phyloP scores from a whole-genome alignment of 805 yeast species.

The Saccharomycopsis babjevae region DNA sequence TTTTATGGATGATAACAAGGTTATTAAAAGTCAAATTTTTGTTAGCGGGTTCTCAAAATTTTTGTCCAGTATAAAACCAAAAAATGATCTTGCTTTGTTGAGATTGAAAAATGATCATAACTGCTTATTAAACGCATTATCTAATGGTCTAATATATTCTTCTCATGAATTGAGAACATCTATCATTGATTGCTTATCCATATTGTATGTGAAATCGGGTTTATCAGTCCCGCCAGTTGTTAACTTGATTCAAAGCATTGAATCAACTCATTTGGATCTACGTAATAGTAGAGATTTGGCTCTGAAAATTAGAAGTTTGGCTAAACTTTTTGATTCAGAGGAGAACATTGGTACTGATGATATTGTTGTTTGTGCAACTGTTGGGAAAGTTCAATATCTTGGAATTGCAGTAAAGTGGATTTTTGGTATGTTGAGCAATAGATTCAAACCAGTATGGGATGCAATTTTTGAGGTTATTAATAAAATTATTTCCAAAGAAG shows the following conservation, averaged over 20 bases:
- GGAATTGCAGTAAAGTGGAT: slow-evolving; percentile 37
- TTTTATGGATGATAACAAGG: slow-evolving; percentile 28
- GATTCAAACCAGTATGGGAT: slow-evolving; percentile 80
- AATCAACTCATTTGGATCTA: slow-evolving; percentile 61
- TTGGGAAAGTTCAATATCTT: background rate
- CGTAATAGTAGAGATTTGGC: slow-evolving; percentile 65
- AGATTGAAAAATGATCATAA: slow-evolving; percentile 8
- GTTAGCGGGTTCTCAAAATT: slow-evolving; percentile 22
- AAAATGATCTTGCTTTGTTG: background rate
- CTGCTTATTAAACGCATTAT: background rate
- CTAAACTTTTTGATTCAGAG: slow-evolving; percentile 29
- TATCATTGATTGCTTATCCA: slow-evolving; percentile 39
- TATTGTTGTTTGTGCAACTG: slow-evolving; percentile 17
- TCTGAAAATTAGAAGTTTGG: slow-evolving; percentile 53
- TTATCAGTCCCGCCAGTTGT: slow-evolving; percentile 31
- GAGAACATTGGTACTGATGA: background rate
- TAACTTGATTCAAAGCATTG: slow-evolving; percentile 49
- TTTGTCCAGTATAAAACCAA: background rate
- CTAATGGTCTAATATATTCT: slow-evolving; percentile 35
- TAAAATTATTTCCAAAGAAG: slow-evolving; percentile 32
- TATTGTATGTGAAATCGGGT: slow-evolving; percentile 21
- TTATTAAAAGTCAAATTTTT: slow-evolving; percentile 23
- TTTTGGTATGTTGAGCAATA: slow-evolving; percentile 63
- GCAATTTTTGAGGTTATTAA: slow-evolving; percentile 58
- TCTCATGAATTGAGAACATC: slow-evolving; percentile 39